Evolutionary conservation across 2,329 filamentous ascomycete genomes (phyloP), one percentile per base, ranked within the genome.

Genomic region (Pezicula rhizophila): DNA sequence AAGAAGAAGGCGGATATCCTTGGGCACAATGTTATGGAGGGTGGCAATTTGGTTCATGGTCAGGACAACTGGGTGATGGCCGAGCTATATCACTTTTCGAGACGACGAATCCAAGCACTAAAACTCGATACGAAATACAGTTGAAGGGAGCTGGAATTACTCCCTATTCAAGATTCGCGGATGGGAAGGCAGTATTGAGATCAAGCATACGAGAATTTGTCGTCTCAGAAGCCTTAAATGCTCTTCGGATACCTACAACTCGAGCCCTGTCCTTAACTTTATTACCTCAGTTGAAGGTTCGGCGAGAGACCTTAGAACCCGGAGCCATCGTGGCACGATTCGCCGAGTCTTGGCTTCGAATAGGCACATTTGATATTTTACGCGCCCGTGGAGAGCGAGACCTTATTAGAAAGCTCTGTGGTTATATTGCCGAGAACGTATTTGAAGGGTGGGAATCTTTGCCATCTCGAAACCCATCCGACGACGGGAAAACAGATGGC

Each of bases 21-120:
- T 99, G 93, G 93, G 91, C 93, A 28, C 93, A 99, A 70, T 97
- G 93, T 70, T 99, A 99, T 66, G 93, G 93, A 49, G 92, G 92
- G 49, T 82, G 78, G 62, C 77, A 83, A 63, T 82, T 84, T 64
- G 93, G 93, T 5, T 82, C 87, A 57, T 99, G 92, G 92, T 93
- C 93, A 3, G 91, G 93, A 5, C 93, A 99, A 67, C 80, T 99
- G 1, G 93, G 93, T 38, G 93, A 99, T 64, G 93, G 93, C 34
- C 80, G 93, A 48, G 93, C 91, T 26, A 97, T 99, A 58, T 95
- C 89, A 33, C 75, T 99, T 1, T 97, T 97, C 61, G 93, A 99
- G 68, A 80, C 84, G 20, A 92, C 82, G 5, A 95, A 92, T 63
- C 82, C 86, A 1, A 63, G 66, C 2, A 87, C 86, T 0, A 78